Base-by-base conservation (phyloP, 2,329 filamentous ascomycete genomes). In the Mariannaea sp. region DNA sequence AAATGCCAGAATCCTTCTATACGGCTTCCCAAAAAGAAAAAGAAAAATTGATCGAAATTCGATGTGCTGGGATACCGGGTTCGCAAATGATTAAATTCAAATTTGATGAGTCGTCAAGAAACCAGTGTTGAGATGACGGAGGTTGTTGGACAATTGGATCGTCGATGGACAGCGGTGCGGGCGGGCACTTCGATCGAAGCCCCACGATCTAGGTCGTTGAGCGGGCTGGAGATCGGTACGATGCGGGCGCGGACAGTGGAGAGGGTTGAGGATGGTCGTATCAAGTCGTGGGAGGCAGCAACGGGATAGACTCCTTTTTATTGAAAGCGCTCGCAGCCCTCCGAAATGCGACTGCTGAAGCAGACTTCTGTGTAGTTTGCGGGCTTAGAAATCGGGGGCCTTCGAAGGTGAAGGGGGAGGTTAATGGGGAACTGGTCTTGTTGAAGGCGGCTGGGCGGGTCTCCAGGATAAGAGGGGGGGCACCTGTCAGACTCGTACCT, bases 121-220 rank as follows among this genome's bases (percentile, higher is more conserved):
- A 24, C 56, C 24, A 45, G n/a, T 52, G 38, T 36, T 19, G 5
- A 14, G 16, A 42, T 35, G 40, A 32, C 47, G 43, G 32, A 27
- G 14, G 16, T 16, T 27, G 12, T 16, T 16, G 32, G 22, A 2
- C 14, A 12, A 17, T n/a, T 24, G 13, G 20, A 17, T 17, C 32
- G 29, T 10, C n/a, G 51, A 33, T 10, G 19, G 14, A 17, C 24
- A 22, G 7, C 27, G 24, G 26, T 46, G 44, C 26, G 20, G 46
- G 6, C 39, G 14, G 22, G 17, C 7, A 29, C 5, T 19, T 30
- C 22, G 27, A 24, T 43, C 29, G 50, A 32, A 17, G 12, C 29
- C 33, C 16, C 36, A 43, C n/a, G n/a, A 19, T 32, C 24, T 39
- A 26, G 10, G 46, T 49, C 17, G 46, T 41, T 24, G 36, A 33